Percentiles rank a stretch among this genome's conserved stretches.
phyloP scores from a whole-genome alignment of 2,329 filamentous ascomycete genomes.

The Nigrospora sphaerica region DNA sequence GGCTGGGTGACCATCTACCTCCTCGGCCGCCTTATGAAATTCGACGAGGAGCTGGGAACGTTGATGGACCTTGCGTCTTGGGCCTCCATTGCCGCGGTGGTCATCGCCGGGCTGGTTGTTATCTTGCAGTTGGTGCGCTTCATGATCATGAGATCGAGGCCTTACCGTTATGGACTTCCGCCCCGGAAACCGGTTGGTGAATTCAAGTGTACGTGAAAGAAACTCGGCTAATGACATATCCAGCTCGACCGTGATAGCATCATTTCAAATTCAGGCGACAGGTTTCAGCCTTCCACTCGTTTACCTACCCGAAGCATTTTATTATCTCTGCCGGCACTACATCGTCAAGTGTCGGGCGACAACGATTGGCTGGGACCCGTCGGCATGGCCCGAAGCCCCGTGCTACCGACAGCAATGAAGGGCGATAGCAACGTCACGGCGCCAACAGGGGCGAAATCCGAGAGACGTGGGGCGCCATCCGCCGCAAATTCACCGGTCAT shows the following conservation, averaged over 20 bases:
- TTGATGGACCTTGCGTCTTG: not conserved
- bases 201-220: not conserved
- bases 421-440: too few relatives aligned
- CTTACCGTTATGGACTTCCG: not conserved
- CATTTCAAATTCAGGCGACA: not conserved
- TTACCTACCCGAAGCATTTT: conserved; percentile 1
- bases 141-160: not conserved
- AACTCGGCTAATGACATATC: too few relatives aligned
- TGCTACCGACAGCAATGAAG: too few relatives aligned
- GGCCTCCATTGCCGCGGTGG: not conserved
- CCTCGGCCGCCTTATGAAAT: not conserved
- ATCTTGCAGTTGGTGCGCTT: not conserved
- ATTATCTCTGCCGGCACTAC: not conserved
- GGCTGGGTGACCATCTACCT: not conserved
- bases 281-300: not conserved
- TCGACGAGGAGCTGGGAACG: conserved; percentile 1
- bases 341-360: not conserved
- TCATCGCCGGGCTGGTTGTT: not conserved
- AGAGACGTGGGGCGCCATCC: too few relatives aligned
- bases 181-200: not conserved
- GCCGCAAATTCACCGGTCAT: too few relatives aligned
- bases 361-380: too few relatives aligned
- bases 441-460: too few relatives aligned
- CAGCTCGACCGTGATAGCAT: not conserved
- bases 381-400: too few relatives aligned